Evolutionary conservation across 257 asterid genomes (phyloP).

Genomic region (Phtheirospermum japonicum): DNA sequence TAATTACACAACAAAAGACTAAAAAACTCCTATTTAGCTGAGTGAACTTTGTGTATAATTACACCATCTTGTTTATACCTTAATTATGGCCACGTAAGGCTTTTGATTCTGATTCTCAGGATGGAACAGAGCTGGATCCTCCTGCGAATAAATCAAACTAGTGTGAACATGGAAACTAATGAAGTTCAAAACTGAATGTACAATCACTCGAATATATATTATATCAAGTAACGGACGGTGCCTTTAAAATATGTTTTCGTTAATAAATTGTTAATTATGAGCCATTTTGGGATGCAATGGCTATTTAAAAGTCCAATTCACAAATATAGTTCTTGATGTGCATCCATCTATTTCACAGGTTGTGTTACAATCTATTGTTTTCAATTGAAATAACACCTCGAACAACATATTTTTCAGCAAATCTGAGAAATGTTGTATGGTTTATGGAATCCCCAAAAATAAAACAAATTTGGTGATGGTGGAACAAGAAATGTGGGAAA

Average conservation of each 20-base stretch:
- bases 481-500: no score
- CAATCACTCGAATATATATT: no score
- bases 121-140: constrained; percentile 69
- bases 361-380: no score
- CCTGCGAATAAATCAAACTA: constrained; percentile 37
- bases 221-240: no score
- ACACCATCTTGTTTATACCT: constrained; percentile 40
- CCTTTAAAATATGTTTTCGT: no score
- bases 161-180: constrained; percentile 1
- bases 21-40: neutral
- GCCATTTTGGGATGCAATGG: no score
- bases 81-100: constrained; percentile 80
- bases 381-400: neutral
- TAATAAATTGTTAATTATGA: no score
- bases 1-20: neutral
- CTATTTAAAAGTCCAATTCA: neutral
- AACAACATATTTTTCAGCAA: neutral
- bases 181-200: neutral
- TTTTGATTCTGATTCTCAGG: constrained; percentile 55
- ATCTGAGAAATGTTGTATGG: neutral
- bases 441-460: neutral
- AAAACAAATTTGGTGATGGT: neutral
- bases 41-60: neutral
- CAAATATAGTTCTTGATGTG: neutral
- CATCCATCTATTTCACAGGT: neutral